These are phyloP conservation scores for Leptographium lundbergii DNA, from an alignment of 2,329 filamentous ascomycete species.

Conservation along the genomic window DNA sequence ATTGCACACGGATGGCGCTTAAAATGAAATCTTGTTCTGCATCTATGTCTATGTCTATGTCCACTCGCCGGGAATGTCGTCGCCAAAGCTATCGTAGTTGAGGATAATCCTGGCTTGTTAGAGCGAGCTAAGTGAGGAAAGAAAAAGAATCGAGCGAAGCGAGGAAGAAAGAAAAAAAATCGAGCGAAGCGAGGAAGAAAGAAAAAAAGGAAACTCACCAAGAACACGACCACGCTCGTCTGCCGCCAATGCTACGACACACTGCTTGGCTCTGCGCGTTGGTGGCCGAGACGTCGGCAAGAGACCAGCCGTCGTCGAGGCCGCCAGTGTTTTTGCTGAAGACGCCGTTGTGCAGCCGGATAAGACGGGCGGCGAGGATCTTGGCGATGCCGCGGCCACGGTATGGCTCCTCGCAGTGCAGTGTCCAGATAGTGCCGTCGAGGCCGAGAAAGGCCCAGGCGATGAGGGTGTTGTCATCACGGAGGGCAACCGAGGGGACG, in stretches of 20 bases:
- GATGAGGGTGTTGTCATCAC: slow-evolving; percentile 32
- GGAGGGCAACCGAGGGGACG: slow-evolving; percentile 35
- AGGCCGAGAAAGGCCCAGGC: slow-evolving; percentile 53
- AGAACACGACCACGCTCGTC: slow-evolving; percentile 39
- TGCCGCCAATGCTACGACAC: slow-evolving; percentile 48
- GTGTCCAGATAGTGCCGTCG: slow-evolving; percentile 47
- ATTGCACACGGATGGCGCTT: neutral
- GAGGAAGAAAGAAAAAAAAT: neutral
- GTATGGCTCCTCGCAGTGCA: slow-evolving; percentile 49
- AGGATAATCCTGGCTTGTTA: slow-evolving; percentile 11
- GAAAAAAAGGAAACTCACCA: slow-evolving; percentile 36
- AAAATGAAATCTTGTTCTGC: neutral
- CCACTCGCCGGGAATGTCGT: neutral
- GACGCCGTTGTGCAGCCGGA: slow-evolving; percentile 33
- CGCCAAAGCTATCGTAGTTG: slow-evolving; percentile 12
- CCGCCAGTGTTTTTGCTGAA: slow-evolving; percentile 36
- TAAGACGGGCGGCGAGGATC: slow-evolving; percentile 42
- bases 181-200: neutral
- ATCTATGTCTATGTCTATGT: neutral
- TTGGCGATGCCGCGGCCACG: slow-evolving; percentile 53
- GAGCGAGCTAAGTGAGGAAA: neutral
- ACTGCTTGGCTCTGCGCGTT: slow-evolving; percentile 50
- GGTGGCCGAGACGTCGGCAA: slow-evolving; percentile 50
- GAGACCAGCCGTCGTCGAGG: slow-evolving; percentile 43
- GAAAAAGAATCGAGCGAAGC: neutral